Base-by-base conservation (phyloP, 345 rosid genomes). In the Clausena lansium region DNA sequence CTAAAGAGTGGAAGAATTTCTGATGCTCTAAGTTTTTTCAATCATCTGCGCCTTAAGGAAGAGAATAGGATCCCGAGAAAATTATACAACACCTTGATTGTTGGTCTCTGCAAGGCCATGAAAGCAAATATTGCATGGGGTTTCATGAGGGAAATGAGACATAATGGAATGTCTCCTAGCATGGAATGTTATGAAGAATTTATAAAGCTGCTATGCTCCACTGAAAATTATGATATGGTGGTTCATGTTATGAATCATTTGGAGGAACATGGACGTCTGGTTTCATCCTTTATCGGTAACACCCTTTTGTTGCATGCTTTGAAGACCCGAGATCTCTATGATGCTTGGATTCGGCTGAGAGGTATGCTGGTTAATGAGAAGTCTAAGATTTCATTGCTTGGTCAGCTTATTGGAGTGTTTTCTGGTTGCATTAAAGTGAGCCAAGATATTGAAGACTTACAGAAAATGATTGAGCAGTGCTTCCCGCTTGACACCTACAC, bases 251-350 rank as follows among this genome's bases (percentile, higher is more conserved):
- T 92, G 67, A 80, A 83, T 39, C 89, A 90, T 61, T 79, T 90
- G 24, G 88, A 83, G 83, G 91, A 84, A 68, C 77, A 67, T 0
- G 85, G 89, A 79, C 89, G 89, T 0, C 75, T 45, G 4, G 20
- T 94, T 59, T 84, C 99, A 10, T 72, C 99, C 28, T 92, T 86
- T 77, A 85, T 88, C 7, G 99, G 99, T 66, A 96, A 96, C 72
- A 82, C 70, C 11, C 92, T 96, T 77, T 77, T 94, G 81, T 83
- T 76, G 67, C 88, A 90, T 77, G 86, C 95, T 75, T 77, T 84
- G 77, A 86, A 65, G 73, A 81, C 76, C 79, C 81, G 55, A 33
- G 79, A 83, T 63, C 86, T 96, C 60, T 88, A 82, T 80, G 84
- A 83, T 74, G 89, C 93, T 59, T 94, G 97, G 97, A 72, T 82